Base-by-base conservation (phyloP, 257 asterid species). In the Cruciata laevipes region DNA sequence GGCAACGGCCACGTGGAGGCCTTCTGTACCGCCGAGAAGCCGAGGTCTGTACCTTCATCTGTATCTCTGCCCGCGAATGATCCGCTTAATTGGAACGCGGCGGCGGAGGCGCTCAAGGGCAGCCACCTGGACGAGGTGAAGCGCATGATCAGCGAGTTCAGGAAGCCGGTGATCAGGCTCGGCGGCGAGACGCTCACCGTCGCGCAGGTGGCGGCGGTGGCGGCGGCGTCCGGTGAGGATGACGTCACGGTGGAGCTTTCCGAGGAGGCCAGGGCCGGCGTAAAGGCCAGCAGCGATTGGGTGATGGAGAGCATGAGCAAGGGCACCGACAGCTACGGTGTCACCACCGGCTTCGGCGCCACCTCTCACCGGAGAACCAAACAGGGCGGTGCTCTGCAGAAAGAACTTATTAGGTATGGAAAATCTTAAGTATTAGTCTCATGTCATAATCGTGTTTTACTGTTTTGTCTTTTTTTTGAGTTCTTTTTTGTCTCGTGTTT, bases 281-380 rank as follows among this genome's bases (percentile, higher is more conserved):
- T 80, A 18, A 74, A 73, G 71, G 84, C 84, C 25, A 80, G 84
- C 63, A 80, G 82, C 64, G 84, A 80, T 13, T 80, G 84, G 84
- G 84, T 80, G 10, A 68, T 74, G 66, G 77, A 76, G 13, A 78
- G 84, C 51, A 68, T 80, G 79, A 57, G 58, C 10, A 73, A 71
- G 10, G 84, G 82, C 0, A 80, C 71, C 25, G 84, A 80, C 63
- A 80, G 82, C 33, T 80, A 80, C 56, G 84, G 84, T 30, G 56
- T 80, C 67, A 80, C 84, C 16, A 80, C 84, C 31, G 84, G 84
- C 16, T 80, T 80, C 55, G 84, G 84, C 65, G 81, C 84, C 24
- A 76, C 84, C 2, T 80, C 84, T 0, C 84, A 80, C 59, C 69
- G 81, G 42, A 74, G 84, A 58, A 80, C 84, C 65, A 76, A 71